These are phyloP conservation scores for Colletotrichum paranaense DNA, from an alignment of 2,329 filamentous ascomycete genomes.

Conservation along the genomic window DNA sequence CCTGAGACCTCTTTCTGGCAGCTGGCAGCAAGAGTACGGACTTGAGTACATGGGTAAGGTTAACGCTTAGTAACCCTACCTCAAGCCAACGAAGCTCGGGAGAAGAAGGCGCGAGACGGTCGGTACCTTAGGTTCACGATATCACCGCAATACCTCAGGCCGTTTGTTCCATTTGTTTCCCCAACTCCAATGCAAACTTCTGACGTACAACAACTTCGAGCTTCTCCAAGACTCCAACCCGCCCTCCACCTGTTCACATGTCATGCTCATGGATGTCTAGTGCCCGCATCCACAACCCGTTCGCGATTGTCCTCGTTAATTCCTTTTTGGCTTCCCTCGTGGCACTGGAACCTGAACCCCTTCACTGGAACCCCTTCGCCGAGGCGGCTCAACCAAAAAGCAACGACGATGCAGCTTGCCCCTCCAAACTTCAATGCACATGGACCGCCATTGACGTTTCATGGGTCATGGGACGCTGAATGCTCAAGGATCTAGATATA, in stretches of 20 bases:
- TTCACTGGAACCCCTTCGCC: not conserved
- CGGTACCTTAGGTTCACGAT: slow-evolving; percentile 9
- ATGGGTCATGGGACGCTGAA: not conserved
- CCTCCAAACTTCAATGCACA: no score
- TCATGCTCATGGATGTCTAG: not conserved
- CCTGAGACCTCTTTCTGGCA: not conserved
- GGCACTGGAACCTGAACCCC: not conserved
- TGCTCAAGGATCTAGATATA: not conserved
- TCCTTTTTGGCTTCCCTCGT: not conserved
- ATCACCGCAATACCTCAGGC: not conserved
- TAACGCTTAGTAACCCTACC: not conserved
- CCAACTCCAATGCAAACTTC: not conserved
- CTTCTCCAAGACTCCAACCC: not conserved
- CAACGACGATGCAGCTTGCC: not conserved
- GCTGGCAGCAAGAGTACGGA: not conserved
- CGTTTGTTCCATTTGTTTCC: not conserved
- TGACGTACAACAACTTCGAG: not conserved
- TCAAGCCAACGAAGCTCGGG: not conserved
- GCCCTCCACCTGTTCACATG: slow-evolving; percentile 1
- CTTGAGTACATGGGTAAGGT: no score
- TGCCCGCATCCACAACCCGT: not conserved
- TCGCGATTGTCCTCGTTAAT: not conserved
- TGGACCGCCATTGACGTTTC: not conserved
- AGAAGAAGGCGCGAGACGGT: not conserved
- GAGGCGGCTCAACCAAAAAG: slow-evolving; percentile 3